These are phyloP conservation scores for Aphanomyces astaci DNA, from an alignment of 352 stramenopile species.

Conservation along the genomic window DNA sequence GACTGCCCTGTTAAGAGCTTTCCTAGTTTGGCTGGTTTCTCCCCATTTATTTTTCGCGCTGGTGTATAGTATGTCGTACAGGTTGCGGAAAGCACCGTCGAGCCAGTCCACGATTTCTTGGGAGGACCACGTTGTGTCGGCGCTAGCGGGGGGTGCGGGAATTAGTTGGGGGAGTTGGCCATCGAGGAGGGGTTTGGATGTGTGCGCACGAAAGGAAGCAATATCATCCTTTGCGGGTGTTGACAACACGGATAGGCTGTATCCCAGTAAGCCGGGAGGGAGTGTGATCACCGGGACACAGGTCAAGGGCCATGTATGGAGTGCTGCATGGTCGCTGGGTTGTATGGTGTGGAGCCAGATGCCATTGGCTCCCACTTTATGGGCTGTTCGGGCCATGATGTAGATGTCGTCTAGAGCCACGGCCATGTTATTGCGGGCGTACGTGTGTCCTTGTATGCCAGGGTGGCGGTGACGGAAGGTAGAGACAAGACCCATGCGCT, in stretches of 20 bases:
- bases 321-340: too few species aligned
- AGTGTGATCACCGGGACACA: not conserved
- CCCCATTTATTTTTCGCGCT: not conserved
- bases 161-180: not conserved
- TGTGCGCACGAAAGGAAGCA: not conserved
- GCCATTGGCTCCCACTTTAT: too few species aligned
- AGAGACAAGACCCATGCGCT: not conserved
- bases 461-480: not conserved
- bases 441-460: not conserved
- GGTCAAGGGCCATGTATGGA: not conserved
- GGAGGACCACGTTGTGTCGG: too few species aligned
- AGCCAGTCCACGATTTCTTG: too few species aligned
- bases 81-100: not conserved
- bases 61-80: too few species aligned
- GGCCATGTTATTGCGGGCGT: not conserved
- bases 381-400: too few species aligned
- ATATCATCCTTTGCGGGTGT: not conserved
- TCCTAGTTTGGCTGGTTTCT: not conserved
- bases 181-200: not conserved
- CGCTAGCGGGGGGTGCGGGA: not conserved
- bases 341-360: too few species aligned
- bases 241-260: not conserved
- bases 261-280: not conserved
- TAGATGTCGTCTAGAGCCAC: too few species aligned
- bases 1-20: too few species aligned